Evolutionary conservation across 176 grass and related monocot species (phyloP), one percentile per base, ranked within the genome.

Genomic region (sorghum (Sorghum bicolor)): DNA sequence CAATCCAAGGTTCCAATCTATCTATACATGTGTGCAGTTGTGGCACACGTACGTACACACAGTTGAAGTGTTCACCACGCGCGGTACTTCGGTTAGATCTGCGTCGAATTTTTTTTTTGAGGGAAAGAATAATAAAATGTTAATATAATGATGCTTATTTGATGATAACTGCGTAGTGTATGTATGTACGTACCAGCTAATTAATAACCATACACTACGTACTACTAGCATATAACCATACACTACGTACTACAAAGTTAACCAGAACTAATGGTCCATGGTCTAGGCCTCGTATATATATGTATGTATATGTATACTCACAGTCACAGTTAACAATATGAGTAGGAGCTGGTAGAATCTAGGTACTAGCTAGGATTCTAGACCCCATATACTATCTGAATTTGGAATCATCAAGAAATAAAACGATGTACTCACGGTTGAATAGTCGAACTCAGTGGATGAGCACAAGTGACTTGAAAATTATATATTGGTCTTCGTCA

Each of bases 231-330:
- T 75, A 71, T 64, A 81, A 64, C n/a, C 15, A 67, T 34, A 26
- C n/a, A 62, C 24, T 62, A 62, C 58, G 52, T n/a, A 57, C 15
- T 5, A 52, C 64, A 81, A 85, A 60, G 65, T 82, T 86, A 82
- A 65, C 85, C 78, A 43, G 19, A 52, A 17, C 36, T 14, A 10
- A 25, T 78, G 79, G 73, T 86, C 88, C 72, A 68, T 57, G 26
- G 57, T 86, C 64, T 89, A 81, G 26, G 47, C 52, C 5, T 85
- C 82, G 52, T 16, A 5, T 20, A 36, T 36, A 36, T 34, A 34
- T 8, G 16, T 69, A 62, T 32, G 1, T 53, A 48, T 12, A 39
- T 29, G 8, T 29, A 8, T 26, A 62, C 24, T 4, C 58, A 24
- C 22, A 37, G 4, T 22, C 14, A 48, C 47, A 67, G 4, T 32